These are phyloP conservation scores for Tubosaeta sp. DNA, from an alignment of 768 basidiomycete species.

Conservation along the genomic window DNA sequence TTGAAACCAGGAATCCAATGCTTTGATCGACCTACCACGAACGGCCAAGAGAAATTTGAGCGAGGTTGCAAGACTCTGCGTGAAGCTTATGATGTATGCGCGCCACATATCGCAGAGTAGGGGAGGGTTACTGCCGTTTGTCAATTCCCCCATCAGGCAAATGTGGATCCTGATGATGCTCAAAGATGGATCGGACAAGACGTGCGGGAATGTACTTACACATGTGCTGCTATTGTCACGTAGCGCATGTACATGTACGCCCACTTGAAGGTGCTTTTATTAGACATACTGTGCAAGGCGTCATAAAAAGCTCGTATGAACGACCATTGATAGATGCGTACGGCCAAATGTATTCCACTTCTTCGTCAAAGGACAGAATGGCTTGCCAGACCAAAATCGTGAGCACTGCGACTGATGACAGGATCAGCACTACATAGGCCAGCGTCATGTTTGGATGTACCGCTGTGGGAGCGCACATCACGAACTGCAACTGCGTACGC, in stretches of 20 bases:
- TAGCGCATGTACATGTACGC: conserved; percentile 28
- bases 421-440: conserved; percentile 1
- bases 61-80: conserved; percentile 7
- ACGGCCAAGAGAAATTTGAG: conserved; percentile 17
- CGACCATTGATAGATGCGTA: conserved; percentile 8
- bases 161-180: conserved; percentile 13
- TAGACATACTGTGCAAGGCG: conserved; percentile 17
- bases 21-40: conserved; percentile 8
- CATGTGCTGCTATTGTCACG: conserved; percentile 12
- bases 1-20: neutral
- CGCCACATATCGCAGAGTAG: conserved; percentile 9
- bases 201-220: conserved; percentile 11
- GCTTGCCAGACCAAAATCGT: conserved; percentile 11
- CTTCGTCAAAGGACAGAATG: conserved; percentile 14
- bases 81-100: neutral
- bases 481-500: neutral
- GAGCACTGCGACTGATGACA: conserved; percentile 8
- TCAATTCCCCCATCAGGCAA: conserved; percentile 2
- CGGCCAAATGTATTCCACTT: conserved; percentile 19
- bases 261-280: conserved; percentile 26
- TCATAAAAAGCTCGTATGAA: neutral
- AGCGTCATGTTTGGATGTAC: neutral
- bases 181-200: neutral
- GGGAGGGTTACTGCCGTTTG: conserved; percentile 9
- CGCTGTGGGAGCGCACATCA: conserved; percentile 9